Conservation (phyloP, 306 rosid species). For the Fagus crenata region DNA sequence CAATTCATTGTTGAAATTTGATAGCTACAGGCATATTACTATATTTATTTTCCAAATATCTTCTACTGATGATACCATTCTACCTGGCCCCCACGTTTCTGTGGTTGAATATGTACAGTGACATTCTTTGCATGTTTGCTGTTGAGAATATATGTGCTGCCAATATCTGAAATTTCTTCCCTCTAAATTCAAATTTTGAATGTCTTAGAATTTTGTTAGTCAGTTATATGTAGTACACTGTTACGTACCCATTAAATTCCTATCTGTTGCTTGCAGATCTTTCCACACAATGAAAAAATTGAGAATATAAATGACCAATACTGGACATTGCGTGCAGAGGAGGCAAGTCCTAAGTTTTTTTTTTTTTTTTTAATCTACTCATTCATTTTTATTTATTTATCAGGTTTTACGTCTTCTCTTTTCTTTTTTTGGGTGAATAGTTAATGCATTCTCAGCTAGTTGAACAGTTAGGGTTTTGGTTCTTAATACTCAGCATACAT, state of each 20-base stretch:
- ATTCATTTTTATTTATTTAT: neutral
- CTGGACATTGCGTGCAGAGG: slow-evolving; percentile 82
- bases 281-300: slow-evolving; percentile 60
- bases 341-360: slow-evolving; percentile 38
- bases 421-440: neutral
- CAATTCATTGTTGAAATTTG: neutral
- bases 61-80: neutral
- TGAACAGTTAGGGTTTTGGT: neutral
- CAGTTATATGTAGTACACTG: neutral
- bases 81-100: neutral
- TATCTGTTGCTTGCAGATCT: slow-evolving; percentile 46
- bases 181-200: neutral
- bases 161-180: neutral
- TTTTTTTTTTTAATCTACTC: neutral
- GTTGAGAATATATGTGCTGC: too few species aligned
- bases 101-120: neutral
- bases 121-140: neutral
- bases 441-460: neutral
- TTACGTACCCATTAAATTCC: slow-evolving; percentile 2
- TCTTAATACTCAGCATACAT: neutral
- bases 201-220: neutral
- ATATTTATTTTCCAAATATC: neutral
- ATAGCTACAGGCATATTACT: neutral
- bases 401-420: neutral
- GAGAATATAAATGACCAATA: slow-evolving; percentile 83